These are phyloP conservation scores for Paragyromitra xinjiangensis DNA, from an alignment of 495 filamentous ascomycete genomes.

Conservation along the genomic window DNA sequence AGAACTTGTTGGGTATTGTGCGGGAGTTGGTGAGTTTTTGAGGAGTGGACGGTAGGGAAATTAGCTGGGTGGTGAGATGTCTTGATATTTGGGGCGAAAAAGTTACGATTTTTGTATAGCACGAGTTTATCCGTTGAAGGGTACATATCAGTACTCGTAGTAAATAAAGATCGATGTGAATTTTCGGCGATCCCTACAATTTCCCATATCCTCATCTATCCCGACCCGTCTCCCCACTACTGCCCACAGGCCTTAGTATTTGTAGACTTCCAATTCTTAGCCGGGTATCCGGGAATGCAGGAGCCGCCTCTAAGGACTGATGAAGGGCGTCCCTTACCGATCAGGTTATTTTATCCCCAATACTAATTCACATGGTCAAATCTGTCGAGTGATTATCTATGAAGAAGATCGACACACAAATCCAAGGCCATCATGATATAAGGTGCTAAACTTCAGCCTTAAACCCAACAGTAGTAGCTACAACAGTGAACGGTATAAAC, in stretches of 20 bases:
- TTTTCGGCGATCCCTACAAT: neutral
- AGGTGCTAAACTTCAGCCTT: too few species aligned
- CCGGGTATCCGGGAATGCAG: too few species aligned
- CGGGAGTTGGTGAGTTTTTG: constrained; percentile 87
- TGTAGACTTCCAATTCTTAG: too few species aligned
- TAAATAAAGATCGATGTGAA: constrained; percentile 7
- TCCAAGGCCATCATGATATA: too few species aligned
- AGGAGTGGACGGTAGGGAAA: constrained; percentile 64
- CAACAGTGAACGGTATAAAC: too few species aligned
- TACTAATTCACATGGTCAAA: neutral
- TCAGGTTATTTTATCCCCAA: too few species aligned
- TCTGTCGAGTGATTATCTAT: neutral
- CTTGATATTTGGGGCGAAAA: constrained; percentile 9
- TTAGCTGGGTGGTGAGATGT: neutral
- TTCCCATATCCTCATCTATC: too few species aligned
- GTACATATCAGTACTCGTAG: constrained; percentile 18
- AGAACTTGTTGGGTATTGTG: constrained; percentile 81
- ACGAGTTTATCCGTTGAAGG: constrained; percentile 5
- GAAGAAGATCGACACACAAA: neutral
- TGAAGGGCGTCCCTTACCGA: too few species aligned
- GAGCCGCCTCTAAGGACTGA: neutral
- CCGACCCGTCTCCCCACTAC: neutral
- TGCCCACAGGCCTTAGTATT: neutral
- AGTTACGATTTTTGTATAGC: constrained; percentile 23
- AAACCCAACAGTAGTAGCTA: too few species aligned